Evolutionary conservation across 2,329 filamentous ascomycete species (phyloP).

Genomic region (Pyrenochaeta sp.): DNA sequence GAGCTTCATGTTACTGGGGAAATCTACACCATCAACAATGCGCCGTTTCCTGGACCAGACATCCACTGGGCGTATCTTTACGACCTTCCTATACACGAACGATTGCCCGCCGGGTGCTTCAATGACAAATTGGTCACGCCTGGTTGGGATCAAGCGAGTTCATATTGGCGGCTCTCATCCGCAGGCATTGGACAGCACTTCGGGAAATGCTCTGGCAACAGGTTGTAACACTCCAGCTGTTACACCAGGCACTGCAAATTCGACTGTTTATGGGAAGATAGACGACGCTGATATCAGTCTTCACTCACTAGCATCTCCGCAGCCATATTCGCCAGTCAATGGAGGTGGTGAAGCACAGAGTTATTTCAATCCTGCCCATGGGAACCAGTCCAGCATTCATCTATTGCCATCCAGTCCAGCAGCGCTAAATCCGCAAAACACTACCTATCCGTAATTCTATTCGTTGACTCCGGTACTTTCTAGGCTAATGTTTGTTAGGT

Average conservation of each 20-base stretch:
- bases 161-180: conserved; percentile 13
- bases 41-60: conserved; percentile 16
- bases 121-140: conserved; percentile 4
- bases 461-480: not conserved
- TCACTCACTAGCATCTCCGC: conserved; percentile 13
- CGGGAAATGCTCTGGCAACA: not conserved
- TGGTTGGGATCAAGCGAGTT: conserved; percentile 13
- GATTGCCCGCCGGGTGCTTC: conserved; percentile 13
- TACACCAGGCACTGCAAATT: not conserved
- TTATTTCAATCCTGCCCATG: conserved; percentile 2
- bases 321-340: conserved; percentile 15
- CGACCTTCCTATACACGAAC: conserved; percentile 16
- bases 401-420: not conserved
- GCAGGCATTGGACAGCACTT: not conserved
- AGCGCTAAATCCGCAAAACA: not conserved
- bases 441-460: not conserved
- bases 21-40: conserved; percentile 10
- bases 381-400: not conserved
- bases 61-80: conserved; percentile 16
- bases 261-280: conserved; percentile 9
- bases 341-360: conserved; percentile 2
- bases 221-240: not conserved
- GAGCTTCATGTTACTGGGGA: conserved; percentile 10
- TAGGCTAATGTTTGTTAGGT: not conserved
- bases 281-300: conserved; percentile 12